phyloP scores from a whole-genome alignment of 1,284 basidiomycete genomes.

The Cutaneotrichosporon cutaneum region DNA sequence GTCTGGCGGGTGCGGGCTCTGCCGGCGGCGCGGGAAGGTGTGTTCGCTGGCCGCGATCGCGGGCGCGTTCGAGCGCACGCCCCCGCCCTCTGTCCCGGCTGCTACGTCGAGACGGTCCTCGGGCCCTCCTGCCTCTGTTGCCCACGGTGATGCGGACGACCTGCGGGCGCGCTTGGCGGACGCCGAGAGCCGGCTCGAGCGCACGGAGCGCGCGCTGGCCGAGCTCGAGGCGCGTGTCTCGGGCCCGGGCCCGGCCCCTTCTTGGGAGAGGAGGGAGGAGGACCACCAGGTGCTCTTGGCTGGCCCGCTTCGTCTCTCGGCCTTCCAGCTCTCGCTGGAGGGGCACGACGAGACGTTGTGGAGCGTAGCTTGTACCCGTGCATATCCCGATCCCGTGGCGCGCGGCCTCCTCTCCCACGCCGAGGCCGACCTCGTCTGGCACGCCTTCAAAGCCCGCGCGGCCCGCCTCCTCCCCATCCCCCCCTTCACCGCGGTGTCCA shows the following conservation, averaged over 20 bases:
- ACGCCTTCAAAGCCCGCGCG: slow-evolving; percentile 37
- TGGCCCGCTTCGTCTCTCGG: slow-evolving; percentile 17
- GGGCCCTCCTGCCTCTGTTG: no score
- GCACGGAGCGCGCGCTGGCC: slow-evolving; percentile 12
- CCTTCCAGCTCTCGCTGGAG: slow-evolving; percentile 9
- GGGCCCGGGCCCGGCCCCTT: not conserved
- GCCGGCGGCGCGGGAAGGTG: slow-evolving; percentile 29
- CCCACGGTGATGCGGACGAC: slow-evolving; percentile 11
- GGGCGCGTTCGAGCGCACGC: slow-evolving; percentile 7
- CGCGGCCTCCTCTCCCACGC: slow-evolving; percentile 23
- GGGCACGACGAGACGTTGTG: slow-evolving; percentile 29
- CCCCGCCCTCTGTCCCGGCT: not conserved
- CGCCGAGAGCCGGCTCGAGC: slow-evolving; percentile 18
- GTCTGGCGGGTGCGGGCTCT: slow-evolving; percentile 31
- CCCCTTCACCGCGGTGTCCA: slow-evolving; percentile 31
- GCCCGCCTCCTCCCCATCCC: slow-evolving; percentile 32
- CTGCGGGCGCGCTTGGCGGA: slow-evolving; percentile 19
- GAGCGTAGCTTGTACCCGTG: slow-evolving; percentile 16
- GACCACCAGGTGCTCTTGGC: not conserved
- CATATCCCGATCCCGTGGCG: slow-evolving; percentile 28
- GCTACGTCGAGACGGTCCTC: not conserved
- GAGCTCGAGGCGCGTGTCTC: not conserved
- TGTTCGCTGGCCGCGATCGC: slow-evolving; percentile 31
- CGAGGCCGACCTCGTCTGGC: slow-evolving; percentile 36
- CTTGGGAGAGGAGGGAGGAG: no score